phyloP scores from a whole-genome alignment of 176 grass and related monocot genomes.

The Secale cereale region DNA sequence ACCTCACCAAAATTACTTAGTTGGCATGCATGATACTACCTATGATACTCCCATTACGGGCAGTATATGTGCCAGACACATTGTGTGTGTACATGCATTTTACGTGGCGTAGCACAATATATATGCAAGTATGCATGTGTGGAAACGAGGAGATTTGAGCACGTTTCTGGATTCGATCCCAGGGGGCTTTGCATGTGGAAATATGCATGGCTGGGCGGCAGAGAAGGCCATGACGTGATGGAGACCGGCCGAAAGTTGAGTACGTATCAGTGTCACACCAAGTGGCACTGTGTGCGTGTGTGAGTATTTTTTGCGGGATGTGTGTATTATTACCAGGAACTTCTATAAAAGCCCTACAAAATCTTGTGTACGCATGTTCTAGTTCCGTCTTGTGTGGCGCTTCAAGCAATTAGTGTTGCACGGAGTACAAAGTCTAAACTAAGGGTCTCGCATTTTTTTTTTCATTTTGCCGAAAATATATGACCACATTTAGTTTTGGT shows the following conservation, averaged over 20 bases:
- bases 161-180: conserved; percentile 1
- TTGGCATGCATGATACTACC: too few relatives aligned
- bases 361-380: background rate
- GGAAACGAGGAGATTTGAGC: background rate
- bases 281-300: too few relatives aligned
- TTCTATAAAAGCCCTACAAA: background rate
- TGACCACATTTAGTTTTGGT: too few relatives aligned
- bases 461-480: too few relatives aligned
- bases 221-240: background rate
- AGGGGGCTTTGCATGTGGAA: background rate
- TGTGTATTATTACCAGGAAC: too few relatives aligned
- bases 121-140: background rate
- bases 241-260: background rate
- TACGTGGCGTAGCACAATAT: too few relatives aligned
- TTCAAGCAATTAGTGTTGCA: too few relatives aligned
- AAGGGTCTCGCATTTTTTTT: too few relatives aligned
- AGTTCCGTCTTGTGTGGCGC: background rate
- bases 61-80: background rate
- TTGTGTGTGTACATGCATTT: background rate
- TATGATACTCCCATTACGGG: too few relatives aligned
- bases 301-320: too few relatives aligned
- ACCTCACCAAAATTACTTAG: too few relatives aligned
- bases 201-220: background rate
- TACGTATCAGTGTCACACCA: background rate
- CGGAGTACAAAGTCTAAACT: too few relatives aligned